Base-by-base conservation (phyloP, 2,329 filamentous ascomycete genomes). In the Neopestalotiopsis sp. region DNA sequence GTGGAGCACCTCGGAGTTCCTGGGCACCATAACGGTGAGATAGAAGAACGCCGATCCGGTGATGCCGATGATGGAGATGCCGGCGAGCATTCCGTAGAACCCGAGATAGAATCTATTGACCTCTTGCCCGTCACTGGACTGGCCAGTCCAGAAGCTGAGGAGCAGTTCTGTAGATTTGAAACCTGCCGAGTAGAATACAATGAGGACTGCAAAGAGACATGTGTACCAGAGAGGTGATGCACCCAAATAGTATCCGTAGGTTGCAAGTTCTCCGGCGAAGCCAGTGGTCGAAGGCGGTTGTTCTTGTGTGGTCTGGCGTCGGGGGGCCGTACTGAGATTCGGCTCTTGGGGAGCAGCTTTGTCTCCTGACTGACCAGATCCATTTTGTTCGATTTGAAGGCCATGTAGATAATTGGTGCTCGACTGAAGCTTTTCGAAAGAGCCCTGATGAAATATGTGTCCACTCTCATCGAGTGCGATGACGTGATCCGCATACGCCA, bases 401-500 rank as follows among this genome's bases (percentile, higher is more conserved):
- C 45, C 45, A 17, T 52, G 45, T 20, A 52, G 20, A 20, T 52
- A 52, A 17, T 52, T 52, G 45, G 45, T 59, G 20, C 30, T 34
- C 7, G 57, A 30, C 24, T 30, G 24, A n/a, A 59, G 57, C 57
- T 59, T 24, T 30, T 59, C 12, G 57, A 30, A 59, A 30, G 57
- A 59, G n/a, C 57, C 30, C 12, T 59, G 57, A 10, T 34, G 24
- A n/a, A 30, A 30, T 59, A 30, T 30, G 57, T 28, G 24, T 4
- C 57, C 24, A 32, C 20, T 52, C n/a, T 24, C 57, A 57, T 67
- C 42, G 12, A 66, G 62, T 4, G 74, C 75, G 17, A 82, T 73
- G 6, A 82, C 77, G 4, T 79, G 73, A 68, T 82, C 78, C 45
- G 80, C 78, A 63, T 75, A 34, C 49, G 32, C 69, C 10, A 73